phyloP scores from a whole-genome alignment of 1,139 yeast species.

The Petasospora fabianii region DNA sequence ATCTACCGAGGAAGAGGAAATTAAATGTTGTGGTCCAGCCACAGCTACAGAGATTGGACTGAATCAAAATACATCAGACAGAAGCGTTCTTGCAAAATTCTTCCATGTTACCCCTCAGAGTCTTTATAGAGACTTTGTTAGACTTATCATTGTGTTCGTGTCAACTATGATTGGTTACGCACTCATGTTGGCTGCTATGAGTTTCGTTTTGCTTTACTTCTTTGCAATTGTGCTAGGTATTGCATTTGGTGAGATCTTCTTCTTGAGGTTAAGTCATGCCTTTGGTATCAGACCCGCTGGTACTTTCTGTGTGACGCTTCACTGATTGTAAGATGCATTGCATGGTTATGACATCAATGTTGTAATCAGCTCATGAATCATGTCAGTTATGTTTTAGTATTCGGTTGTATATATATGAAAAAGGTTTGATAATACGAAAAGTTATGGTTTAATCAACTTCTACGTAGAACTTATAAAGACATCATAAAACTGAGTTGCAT shows the following conservation, averaged over 20 bases:
- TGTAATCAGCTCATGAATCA: too few species aligned
- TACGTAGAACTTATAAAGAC: too few species aligned
- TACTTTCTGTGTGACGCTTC: conserved; percentile 14
- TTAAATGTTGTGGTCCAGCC: conserved; percentile 8
- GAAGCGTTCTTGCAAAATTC: conserved; percentile 33
- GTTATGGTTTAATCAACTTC: too few species aligned
- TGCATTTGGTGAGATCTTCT: conserved; percentile 63
- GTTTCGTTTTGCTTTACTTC: conserved; percentile 59
- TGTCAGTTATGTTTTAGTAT: too few species aligned
- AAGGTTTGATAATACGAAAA: too few species aligned
- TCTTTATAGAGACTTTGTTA: conserved; percentile 47
- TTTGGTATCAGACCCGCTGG: conserved; percentile 31
- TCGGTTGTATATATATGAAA: too few species aligned
- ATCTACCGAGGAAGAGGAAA: conserved; percentile 3
- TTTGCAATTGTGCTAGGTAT: conserved; percentile 70
- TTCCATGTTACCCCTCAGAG: conserved; percentile 39
- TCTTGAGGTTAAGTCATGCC: conserved; percentile 50
- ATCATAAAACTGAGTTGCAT: too few species aligned
- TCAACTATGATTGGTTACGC: conserved; percentile 67
- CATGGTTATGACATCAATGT: too few species aligned
- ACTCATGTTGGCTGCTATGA: conserved; percentile 77
- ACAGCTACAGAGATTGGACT: background rate
- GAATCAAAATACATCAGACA: conserved; percentile 9
- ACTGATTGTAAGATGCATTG: conserved; percentile 2
- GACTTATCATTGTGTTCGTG: conserved; percentile 52